phyloP scores from a whole-genome alignment of 805 yeast genomes.

The Wickerhamiella dianesei region DNA sequence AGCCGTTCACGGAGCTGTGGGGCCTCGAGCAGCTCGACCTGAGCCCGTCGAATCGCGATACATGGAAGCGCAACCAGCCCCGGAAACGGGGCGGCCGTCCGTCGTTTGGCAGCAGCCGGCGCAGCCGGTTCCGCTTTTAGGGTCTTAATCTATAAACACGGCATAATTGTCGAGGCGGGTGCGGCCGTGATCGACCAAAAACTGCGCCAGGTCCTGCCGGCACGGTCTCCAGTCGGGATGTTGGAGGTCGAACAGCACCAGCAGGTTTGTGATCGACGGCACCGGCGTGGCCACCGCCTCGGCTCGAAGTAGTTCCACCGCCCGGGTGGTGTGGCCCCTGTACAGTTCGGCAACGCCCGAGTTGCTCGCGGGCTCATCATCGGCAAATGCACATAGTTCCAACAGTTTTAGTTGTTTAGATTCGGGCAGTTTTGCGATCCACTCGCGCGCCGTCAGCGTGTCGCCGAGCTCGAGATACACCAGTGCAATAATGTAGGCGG shows the following conservation, averaged over 20 bases:
- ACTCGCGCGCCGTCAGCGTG: conserved; percentile 21
- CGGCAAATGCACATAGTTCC: conserved; percentile 19
- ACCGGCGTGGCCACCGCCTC: conserved; percentile 6
- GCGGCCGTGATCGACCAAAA: conserved; percentile 1
- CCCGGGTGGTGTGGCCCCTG: conserved; percentile 18
- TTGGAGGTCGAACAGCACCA: conserved; percentile 20
- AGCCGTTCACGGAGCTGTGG: conserved; percentile 18
- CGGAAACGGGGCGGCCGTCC: conserved; percentile 1
- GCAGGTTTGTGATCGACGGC: conserved; percentile 17
- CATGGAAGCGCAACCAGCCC: conserved; percentile 9
- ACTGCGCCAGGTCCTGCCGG: not conserved
- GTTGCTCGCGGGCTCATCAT: conserved; percentile 16
- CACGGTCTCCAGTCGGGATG: not conserved
- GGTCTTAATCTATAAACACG: not conserved
- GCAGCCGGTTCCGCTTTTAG: conserved; percentile 17
- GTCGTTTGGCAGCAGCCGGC: conserved; percentile 13
- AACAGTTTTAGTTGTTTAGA: not conserved
- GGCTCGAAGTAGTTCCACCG: conserved; percentile 15
- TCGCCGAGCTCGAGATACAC: conserved; percentile 21
- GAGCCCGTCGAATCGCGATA: conserved; percentile 4
- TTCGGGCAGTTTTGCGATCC: conserved; percentile 14
- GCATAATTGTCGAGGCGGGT: not conserved
- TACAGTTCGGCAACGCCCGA: conserved; percentile 18
- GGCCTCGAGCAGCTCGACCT: conserved; percentile 17
- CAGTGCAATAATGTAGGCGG: conserved; percentile 16